Percentiles rank a stretch among this genome's conserved stretches.
These are phyloP conservation scores for Thozetella sp. DNA, from an alignment of 495 filamentous ascomycete genomes.

Conservation along the genomic window DNA sequence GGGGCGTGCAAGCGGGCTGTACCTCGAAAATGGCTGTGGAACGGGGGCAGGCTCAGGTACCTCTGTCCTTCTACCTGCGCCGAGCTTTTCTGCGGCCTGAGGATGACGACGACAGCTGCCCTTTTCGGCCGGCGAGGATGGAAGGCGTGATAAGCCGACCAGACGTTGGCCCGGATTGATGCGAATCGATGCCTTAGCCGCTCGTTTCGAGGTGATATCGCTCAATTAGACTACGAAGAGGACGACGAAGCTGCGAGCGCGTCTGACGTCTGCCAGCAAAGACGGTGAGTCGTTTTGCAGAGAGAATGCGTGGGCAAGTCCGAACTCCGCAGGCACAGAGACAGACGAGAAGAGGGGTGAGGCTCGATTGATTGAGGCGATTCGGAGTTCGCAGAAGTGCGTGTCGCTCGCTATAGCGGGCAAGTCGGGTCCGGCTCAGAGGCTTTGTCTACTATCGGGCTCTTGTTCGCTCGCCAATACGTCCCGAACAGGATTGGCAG, in stretches of 20 bases:
- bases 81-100: slow-evolving; percentile 24
- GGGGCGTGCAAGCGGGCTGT: slow-evolving; percentile 6
- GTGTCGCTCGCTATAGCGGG: no score
- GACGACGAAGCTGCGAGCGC: background rate
- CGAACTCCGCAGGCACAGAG: no score
- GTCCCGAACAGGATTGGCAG: background rate
- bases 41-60: slow-evolving; percentile 2
- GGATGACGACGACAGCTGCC: slow-evolving; percentile 31
- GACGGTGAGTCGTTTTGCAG: background rate
- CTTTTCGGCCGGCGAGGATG: slow-evolving; percentile 12
- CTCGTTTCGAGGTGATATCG: background rate
- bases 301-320: no score
- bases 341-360: no score
- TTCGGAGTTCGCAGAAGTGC: no score
- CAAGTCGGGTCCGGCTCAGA: no score
- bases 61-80: background rate
- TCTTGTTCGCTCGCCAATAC: no score
- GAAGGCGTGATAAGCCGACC: background rate
- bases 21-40: slow-evolving; percentile 6
- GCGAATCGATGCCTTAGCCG: background rate
- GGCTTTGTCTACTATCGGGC: no score
- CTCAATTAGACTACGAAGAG: background rate
- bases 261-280: background rate
- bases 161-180: background rate
- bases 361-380: background rate